Base-by-base conservation (phyloP, 176 grass and related monocot species). In the Triticum turgidum region DNA sequence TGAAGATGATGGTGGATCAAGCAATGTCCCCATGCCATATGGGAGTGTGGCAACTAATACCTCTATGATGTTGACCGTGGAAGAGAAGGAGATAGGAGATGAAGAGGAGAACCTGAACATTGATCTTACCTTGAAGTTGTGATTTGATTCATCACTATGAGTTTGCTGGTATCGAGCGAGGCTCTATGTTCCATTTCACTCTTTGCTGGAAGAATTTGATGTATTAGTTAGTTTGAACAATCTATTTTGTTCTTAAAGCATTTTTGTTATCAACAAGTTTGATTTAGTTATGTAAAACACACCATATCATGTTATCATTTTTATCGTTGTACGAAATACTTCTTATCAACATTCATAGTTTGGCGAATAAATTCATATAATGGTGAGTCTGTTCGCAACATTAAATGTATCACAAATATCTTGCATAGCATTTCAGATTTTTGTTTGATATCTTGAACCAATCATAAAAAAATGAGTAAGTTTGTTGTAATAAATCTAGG, bases 121-220 rank as follows among this genome's bases (percentile, higher is more conserved):
- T n/a, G 67, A 87, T 24, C 67, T 87, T 54, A 74, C 85, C 13
- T 65, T 81, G 41, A 87, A 87, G 68, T 6, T 87, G n/a, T 87
- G 15, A 73, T 18, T 13, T 20, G 21, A 62, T 47, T 24, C 25
- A 4, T 33, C 13, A 5, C 1, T 13, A 61, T 21, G 22, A 21
- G 11, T 17, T 10, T 11, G 5, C 0, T 42, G 15, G 39, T 61
- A 7, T 61, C 11, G 0, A 13, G 2, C 1, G 1, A 21, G 52
- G 17, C 5, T 56, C 17, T 59, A 21, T 59, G 54, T 59, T 59
- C n/a, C 13, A 73, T 83, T 17, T 22, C 3, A 7, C 11, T 44
- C 21, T 7, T 73, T 25, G 14, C 11, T 47, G 4, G 30, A 52
- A 69, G 11, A 17, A 61, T 71, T 17, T 44, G 6, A 30, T 70